Evolutionary conservation across 495 filamentous ascomycete genomes (phyloP).

Genomic region (Penicillium riverlandense): DNA sequence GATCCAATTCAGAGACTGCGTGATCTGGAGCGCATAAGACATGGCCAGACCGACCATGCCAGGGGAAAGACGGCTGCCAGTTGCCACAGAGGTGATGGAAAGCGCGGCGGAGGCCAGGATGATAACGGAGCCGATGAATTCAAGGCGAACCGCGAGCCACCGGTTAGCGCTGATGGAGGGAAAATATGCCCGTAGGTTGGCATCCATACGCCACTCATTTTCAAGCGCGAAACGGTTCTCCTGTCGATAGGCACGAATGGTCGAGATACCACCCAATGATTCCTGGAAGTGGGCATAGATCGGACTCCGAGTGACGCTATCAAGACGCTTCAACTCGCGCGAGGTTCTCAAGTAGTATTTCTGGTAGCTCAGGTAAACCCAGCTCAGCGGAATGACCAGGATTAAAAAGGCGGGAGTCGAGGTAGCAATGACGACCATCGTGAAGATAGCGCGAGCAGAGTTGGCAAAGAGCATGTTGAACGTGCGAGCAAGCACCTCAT

Average conservation of each 20-base stretch:
- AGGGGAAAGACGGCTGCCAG: slow-evolving; percentile 56
- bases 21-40: slow-evolving; percentile 97
- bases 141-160: slow-evolving; percentile 92
- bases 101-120: slow-evolving; percentile 84
- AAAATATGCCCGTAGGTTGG: slow-evolving; percentile 91
- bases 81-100: slow-evolving; percentile 72
- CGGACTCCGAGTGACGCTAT: slow-evolving; percentile 90
- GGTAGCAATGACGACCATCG: slow-evolving; percentile 73
- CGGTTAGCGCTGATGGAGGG: slow-evolving; percentile 93
- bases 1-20: slow-evolving; percentile 98
- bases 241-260: slow-evolving; percentile 95
- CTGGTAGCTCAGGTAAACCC: slow-evolving; percentile 87
- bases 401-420: slow-evolving; percentile 75
- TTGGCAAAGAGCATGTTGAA: slow-evolving; percentile 96
- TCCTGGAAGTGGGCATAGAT: slow-evolving; percentile 99
- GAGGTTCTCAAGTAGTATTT: slow-evolving; percentile 96
- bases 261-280: slow-evolving; percentile 87
- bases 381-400: slow-evolving; percentile 72
- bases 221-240: slow-evolving; percentile 80
- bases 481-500: slow-evolving; percentile 87
- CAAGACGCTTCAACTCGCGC: slow-evolving; percentile 89
- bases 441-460: slow-evolving; percentile 75
- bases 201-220: slow-evolving; percentile 97
- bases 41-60: slow-evolving; percentile 90
- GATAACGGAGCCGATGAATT: slow-evolving; percentile 93